These are phyloP conservation scores for Zymoseptoria brevis DNA, from an alignment of 2,329 filamentous ascomycete genomes.

Conservation along the genomic window DNA sequence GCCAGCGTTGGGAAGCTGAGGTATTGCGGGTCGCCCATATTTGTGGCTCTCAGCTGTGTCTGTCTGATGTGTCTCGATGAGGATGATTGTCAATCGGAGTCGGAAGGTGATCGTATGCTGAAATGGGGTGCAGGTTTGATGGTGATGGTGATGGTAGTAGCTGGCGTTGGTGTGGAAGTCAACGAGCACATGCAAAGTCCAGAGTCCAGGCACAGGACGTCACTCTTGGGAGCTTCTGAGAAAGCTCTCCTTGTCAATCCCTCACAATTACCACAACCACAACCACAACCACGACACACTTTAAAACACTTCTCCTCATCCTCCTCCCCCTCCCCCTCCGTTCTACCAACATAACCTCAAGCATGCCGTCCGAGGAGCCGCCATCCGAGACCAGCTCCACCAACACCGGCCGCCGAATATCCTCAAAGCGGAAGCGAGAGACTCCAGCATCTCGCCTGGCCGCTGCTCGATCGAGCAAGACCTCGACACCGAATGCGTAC, in stretches of 20 bases:
- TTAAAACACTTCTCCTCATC: not conserved
- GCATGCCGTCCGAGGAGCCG: slow-evolving; percentile 17
- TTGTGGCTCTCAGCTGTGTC: slow-evolving; percentile 6
- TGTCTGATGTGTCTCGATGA: not conserved
- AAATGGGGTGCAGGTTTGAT: slow-evolving; percentile 1
- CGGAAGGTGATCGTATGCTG: slow-evolving; percentile 2
- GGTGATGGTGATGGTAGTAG: not conserved
- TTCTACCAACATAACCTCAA: not conserved
- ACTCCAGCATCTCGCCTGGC: slow-evolving; percentile 20
- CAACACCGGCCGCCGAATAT: slow-evolving; percentile 8
- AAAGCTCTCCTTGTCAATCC: not conserved
- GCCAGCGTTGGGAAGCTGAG: slow-evolving; percentile 76
- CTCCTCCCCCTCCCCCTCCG: not conserved
- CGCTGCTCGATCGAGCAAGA: slow-evolving; percentile 18
- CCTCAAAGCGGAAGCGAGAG: slow-evolving; percentile 27
- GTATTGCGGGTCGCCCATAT: slow-evolving; percentile 73
- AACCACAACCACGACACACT: not conserved
- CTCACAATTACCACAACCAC: not conserved
- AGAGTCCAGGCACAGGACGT: not conserved
- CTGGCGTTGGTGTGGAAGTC: not conserved
- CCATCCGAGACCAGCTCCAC: slow-evolving; percentile 14
- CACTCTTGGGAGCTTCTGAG: not conserved
- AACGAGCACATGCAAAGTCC: not conserved
- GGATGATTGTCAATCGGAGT: not conserved
- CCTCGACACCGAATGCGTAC: slow-evolving; percentile 26